Evolutionary conservation across 2,329 filamentous ascomycete species (phyloP), one percentile per base, ranked within the genome.

Genomic region (Aureobasidium lini): DNA sequence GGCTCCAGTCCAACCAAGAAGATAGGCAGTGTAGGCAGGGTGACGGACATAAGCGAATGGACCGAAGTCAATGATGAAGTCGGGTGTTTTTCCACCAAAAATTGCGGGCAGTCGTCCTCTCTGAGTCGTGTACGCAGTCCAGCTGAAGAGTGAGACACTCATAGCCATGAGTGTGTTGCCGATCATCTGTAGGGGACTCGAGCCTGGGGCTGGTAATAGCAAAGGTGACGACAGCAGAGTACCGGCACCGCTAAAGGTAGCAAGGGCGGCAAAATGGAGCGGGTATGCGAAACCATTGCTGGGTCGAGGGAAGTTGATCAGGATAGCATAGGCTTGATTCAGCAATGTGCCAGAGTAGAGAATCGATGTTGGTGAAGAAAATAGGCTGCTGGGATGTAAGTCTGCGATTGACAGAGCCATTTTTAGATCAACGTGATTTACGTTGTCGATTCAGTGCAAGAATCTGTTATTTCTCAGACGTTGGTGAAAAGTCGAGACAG

Each of bases 221-320:
- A 57, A 23, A 15, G 43, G 42, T 6, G 15, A 13, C 8, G 43
- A 47, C 1, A 57, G 23, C n/a, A 57, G n/a, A 13, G 43, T 47
- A 43, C 54, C 40, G 34, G n/a, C 15, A 13, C 54, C 54, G 10
- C 42, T 47, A 23, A 57, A 18, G 42, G 7, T n/a, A 29, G 39
- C 37, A 9, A 57, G 54, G 8, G 54, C 43, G 9, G 54, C 43
- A 34, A 57, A 57, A 5, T 57, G 54, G 13, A 46, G 31, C 10
- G 54, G 54, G n/a, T 57, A 57, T 13, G 54, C 54, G 9, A 57
- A 57, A 16, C 54, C 54, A 48, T 57, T 57, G 54, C 43, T 48
- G 18, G 54, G 43, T 5, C 54, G 44, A 31, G 54, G 54, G 13
- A 57, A 57, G n/a, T 57, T 57, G 23, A 57, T 9, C 18, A 40